A percentile compares a stretch with the other conserved stretches of the same genome.
Evolutionary conservation across 73 alveolate genomes (phyloP).

Genomic region (Diophrys appendiculata): DNA sequence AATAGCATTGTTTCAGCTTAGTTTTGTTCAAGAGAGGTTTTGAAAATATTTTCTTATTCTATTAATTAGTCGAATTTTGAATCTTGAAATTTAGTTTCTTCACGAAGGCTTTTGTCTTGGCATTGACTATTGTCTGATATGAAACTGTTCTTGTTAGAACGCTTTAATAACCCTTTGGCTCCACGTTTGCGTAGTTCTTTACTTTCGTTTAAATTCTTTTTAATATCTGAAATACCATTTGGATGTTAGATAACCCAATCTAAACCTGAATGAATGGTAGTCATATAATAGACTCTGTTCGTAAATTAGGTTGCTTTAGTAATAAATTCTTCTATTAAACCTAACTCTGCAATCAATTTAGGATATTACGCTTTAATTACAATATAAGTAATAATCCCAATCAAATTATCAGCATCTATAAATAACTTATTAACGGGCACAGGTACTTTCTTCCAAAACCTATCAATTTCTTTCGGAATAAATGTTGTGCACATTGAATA

Average conservation of each 20-base stretch:
- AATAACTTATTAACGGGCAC: slow-evolving; percentile 23
- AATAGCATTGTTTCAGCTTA: no score
- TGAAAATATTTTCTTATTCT: no score
- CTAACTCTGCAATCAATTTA: slow-evolving; percentile 27
- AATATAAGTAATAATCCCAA: slow-evolving; percentile 30
- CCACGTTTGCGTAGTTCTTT: no score
- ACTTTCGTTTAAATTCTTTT: no score
- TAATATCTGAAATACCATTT: no score
- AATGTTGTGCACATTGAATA: slow-evolving; percentile 24
- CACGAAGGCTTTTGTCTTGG: no score
- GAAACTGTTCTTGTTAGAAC: no score
- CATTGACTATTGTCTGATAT: no score
- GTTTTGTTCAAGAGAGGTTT: no score
- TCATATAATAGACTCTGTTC: slow-evolving; percentile 3
- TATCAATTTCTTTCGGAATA: slow-evolving; percentile 18
- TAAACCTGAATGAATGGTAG: not conserved
- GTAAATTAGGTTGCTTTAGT: slow-evolving; percentile 26
- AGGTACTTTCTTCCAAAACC: slow-evolving; percentile 21
- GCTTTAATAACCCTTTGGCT: no score
- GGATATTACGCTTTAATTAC: slow-evolving; percentile 36
- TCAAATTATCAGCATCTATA: slow-evolving; percentile 47
- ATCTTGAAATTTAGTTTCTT: no score
- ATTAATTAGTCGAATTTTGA: no score
- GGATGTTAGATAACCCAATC: slow-evolving; percentile 1
- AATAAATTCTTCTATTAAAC: slow-evolving; percentile 32